Conservation (phyloP, 1,139 yeast species). For the Yamadazyma jaroonii region DNA sequence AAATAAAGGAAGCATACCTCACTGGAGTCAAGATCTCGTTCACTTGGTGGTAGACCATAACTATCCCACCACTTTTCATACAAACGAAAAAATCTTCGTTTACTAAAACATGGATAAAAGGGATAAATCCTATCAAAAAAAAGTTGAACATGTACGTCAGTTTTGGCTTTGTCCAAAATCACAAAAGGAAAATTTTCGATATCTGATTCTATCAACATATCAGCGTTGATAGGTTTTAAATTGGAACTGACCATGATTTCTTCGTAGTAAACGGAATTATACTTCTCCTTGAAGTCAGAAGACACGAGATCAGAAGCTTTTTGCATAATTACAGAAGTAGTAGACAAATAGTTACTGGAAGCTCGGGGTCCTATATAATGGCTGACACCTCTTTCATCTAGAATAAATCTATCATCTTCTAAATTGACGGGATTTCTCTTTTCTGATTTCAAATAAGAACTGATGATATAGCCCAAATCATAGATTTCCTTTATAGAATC, state of each 20-base stretch:
- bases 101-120: constrained; percentile 35
- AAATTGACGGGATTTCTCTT: background rate
- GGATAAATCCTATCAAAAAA: constrained; percentile 41
- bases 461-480: constrained; percentile 5
- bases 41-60: background rate
- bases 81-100: constrained; percentile 20
- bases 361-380: constrained; percentile 17
- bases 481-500: constrained; percentile 5
- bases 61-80: constrained; percentile 11
- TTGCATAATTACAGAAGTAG: constrained; percentile 6
- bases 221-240: constrained; percentile 7
- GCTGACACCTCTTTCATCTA: constrained; percentile 14
- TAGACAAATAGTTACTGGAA: constrained; percentile 9
- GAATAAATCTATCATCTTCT: constrained; percentile 13
- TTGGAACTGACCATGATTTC: constrained; percentile 8
- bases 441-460: background rate
- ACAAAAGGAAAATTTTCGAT: background rate
- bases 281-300: constrained; percentile 1
- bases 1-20: constrained; percentile 40
- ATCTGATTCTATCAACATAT: constrained; percentile 1
- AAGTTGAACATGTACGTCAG: constrained; percentile 28
- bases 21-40: constrained; percentile 6
- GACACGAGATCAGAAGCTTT: constrained; percentile 1
- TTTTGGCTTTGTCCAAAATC: constrained; percentile 19
- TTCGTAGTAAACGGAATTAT: constrained; percentile 4